Evolutionary conservation across 768 basidiomycete species (phyloP).

Genomic region (Fibroporia radiculosa): DNA sequence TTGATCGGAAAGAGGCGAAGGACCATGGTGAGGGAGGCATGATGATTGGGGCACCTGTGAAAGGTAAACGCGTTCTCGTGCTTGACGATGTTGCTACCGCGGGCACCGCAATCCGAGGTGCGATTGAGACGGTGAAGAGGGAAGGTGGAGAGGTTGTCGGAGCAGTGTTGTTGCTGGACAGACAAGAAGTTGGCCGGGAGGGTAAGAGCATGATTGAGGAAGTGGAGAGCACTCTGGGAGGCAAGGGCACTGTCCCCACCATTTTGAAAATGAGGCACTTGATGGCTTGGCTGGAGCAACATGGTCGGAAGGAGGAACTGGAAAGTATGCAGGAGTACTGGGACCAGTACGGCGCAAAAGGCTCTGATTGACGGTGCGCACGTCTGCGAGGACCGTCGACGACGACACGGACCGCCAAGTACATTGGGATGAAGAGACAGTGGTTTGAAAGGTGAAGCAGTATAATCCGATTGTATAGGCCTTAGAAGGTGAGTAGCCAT

Average conservation of each 20-base stretch:
- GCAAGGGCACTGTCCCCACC: conserved; percentile 62
- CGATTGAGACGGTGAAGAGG: conserved; percentile 63
- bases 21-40: conserved; percentile 94
- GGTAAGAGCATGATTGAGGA: conserved; percentile 75
- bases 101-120: conserved; percentile 80
- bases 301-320: conserved; percentile 56
- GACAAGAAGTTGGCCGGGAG: conserved; percentile 77
- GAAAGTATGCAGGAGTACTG: conserved; percentile 72
- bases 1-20: conserved; percentile 93
- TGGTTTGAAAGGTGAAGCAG: too few relatives aligned
- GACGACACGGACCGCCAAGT: too few relatives aligned
- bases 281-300: conserved; percentile 72
- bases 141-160: conserved; percentile 82
- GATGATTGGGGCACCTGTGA: conserved; percentile 81
- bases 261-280: conserved; percentile 84
- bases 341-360: conserved; percentile 60
- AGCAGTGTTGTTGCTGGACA: conserved; percentile 79
- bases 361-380: too few relatives aligned
- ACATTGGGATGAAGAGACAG: too few relatives aligned
- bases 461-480: too few relatives aligned
- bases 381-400: too few relatives aligned
- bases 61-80: conserved; percentile 76
- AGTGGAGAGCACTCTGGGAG: conserved; percentile 64
- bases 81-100: conserved; percentile 97
- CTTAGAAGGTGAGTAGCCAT: too few relatives aligned